These are phyloP conservation scores for Gossypium stocksii DNA, from an alignment of 345 rosid species.

Conservation along the genomic window DNA sequence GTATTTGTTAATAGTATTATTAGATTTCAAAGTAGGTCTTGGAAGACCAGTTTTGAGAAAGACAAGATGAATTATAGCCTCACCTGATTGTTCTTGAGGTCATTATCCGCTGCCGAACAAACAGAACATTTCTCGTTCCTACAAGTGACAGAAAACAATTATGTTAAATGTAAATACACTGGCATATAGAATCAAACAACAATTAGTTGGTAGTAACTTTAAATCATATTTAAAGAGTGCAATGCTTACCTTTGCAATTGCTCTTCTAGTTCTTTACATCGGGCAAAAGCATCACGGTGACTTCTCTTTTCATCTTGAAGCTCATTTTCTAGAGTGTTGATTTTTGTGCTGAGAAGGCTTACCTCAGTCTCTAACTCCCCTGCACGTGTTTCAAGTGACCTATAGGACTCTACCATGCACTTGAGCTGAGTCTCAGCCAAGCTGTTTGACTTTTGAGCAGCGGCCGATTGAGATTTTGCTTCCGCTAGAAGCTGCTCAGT, in stretches of 20 bases:
- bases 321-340: slow-evolving; percentile 56
- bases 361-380: slow-evolving; percentile 68
- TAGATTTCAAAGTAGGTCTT: background rate
- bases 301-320: slow-evolving; percentile 57
- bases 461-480: slow-evolving; percentile 59
- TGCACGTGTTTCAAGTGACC: slow-evolving; percentile 78
- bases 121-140: slow-evolving; percentile 51
- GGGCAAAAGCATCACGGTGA: slow-evolving; percentile 51
- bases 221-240: background rate
- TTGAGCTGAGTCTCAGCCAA: slow-evolving; percentile 84
- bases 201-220: background rate
- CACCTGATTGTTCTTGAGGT: slow-evolving; percentile 70
- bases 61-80: slow-evolving; percentile 13
- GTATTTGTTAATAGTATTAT: background rate
- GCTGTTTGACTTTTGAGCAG: slow-evolving; percentile 67
- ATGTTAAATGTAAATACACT: slow-evolving; percentile 9
- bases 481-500: slow-evolving; percentile 72
- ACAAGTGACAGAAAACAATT: slow-evolving; percentile 16
- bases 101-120: slow-evolving; percentile 40
- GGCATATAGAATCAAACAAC: background rate
- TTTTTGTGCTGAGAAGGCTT: slow-evolving; percentile 50
- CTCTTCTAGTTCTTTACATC: slow-evolving; percentile 76
- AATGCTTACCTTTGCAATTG: slow-evolving; percentile 63
- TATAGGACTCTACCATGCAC: slow-evolving; percentile 95
- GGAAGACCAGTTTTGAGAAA: background rate